phyloP scores from a whole-genome alignment of 192 early-diverging fungal genomes.

The Piromyces sp. region DNA sequence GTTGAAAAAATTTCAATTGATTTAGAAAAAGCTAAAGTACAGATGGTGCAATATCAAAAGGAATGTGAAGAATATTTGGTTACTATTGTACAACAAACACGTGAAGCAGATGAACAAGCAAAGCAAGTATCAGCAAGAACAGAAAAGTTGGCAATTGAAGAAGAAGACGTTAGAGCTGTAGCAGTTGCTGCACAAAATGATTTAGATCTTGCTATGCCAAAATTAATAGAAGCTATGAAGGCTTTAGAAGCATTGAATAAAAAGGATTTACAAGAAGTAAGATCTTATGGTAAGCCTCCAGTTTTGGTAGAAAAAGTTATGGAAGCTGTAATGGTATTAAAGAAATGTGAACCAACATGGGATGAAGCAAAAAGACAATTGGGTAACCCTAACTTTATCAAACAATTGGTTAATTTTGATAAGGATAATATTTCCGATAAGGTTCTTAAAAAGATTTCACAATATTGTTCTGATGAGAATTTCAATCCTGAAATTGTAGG shows the following conservation, averaged over 20 bases:
- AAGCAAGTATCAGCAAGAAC: constrained; percentile 36
- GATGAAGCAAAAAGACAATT: constrained; percentile 4
- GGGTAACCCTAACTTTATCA: constrained; percentile 4
- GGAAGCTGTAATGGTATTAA: constrained; percentile 4
- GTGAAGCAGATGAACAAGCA: constrained; percentile 44
- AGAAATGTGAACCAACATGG: constrained; percentile 5
- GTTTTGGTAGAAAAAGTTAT: constrained; percentile 2
- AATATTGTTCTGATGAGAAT: constrained; percentile 2
- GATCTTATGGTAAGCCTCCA: constrained; percentile 5
- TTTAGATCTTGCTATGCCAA: constrained; percentile 5
- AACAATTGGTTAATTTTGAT: constrained; percentile 5
- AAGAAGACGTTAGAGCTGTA: constrained; percentile 2
- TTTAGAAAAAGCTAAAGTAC: constrained; percentile 38
- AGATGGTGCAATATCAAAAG: constrained; percentile 39
- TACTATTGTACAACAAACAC: constrained; percentile 45
- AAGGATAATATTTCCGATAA: constrained; percentile 5
- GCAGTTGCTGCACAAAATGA: constrained; percentile 1
- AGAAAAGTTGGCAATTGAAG: constrained; percentile 11
- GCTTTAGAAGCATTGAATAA: constrained; percentile 3
- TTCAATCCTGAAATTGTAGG: constrained; percentile 3
- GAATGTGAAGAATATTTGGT: constrained; percentile 48
- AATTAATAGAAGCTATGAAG: constrained; percentile 1
- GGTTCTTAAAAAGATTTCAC: constrained; percentile 1
- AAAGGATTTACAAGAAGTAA: constrained; percentile 3
- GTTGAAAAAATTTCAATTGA: constrained; percentile 42